Base-by-base conservation (phyloP, 768 basidiomycete species). In the Psilocybe cyanescens region DNA sequence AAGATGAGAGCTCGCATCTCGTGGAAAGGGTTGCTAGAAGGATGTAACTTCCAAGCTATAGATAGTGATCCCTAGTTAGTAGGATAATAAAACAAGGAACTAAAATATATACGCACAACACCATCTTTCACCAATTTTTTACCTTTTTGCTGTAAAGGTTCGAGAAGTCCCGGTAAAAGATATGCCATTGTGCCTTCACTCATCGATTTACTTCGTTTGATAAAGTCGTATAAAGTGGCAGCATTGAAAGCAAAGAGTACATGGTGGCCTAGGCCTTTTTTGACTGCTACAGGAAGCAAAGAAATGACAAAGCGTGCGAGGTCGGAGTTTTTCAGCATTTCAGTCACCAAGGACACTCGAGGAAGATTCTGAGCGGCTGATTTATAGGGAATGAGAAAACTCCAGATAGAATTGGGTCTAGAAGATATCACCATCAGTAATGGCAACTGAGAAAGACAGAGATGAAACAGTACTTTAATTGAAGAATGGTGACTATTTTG, bases 401-500 rank as follows among this genome's bases (percentile, higher is more conserved):
- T 78, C 83, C 89, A 92, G 0, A 77, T 69, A 0, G 90, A 83
- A 57, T 84, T 83, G 19, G 82, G 79, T 65, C 91, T 93, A 56
- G 0, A 29, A 30, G n/a, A 57, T 37, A 37, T 54, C 24, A 47
- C 28, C 31, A 37, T 16, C 31, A 11, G 12, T 44, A 16, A 14
- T 44, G 35, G 5, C 2, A 6, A 2, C 12, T 58, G 12, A 29
- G 44, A 8, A n/a, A 52, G 47, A 46, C 31, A 14, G 30, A 39
- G 52, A 29, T 4, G 19, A 77, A 86, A 28, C 65, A 39, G 41
- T 44, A 92, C 91, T 83, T 80, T 59, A 94, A 83, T 67, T 89
- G 85, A 56, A 98, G 77, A 67, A 99, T 94, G 2, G 91, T 86
- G 28, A 97, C 80, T 83, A 98, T 93, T 67, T 97, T 97, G 8